Evolutionary conservation across 2,329 filamentous ascomycete species (phyloP).

Genomic region (Scedosporium boydii): DNA sequence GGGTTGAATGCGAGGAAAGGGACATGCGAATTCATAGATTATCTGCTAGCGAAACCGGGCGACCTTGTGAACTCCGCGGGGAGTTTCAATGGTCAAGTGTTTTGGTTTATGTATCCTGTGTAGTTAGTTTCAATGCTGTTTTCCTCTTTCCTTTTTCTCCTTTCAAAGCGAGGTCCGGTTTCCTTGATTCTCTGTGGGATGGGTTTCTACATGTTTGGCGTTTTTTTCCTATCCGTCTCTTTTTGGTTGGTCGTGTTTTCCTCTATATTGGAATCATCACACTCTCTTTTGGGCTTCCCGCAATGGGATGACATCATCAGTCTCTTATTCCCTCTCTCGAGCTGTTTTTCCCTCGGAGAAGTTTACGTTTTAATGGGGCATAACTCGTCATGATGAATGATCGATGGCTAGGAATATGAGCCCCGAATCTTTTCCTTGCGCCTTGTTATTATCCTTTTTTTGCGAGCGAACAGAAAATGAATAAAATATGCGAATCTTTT

Average conservation of each 20-base stretch:
- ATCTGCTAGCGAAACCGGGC: not conserved
- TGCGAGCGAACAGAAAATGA: too few species aligned
- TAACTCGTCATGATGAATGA: not conserved
- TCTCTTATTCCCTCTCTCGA: not conserved
- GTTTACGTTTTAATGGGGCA: not conserved
- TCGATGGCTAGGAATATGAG: not conserved
- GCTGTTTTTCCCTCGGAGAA: not conserved
- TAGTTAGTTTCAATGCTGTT: constrained; percentile 9
- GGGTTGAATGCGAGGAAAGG: not conserved
- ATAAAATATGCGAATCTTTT: too few species aligned
- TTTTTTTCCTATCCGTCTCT: not conserved
- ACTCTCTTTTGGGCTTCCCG: not conserved
- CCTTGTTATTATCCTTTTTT: not conserved
- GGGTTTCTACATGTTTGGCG: not conserved
- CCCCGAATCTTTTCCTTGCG: not conserved
- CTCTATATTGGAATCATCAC: too few species aligned
- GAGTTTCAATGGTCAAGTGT: not conserved
- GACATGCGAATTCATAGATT: constrained; percentile 1
- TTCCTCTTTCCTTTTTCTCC: constrained; percentile 6
- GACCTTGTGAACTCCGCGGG: not conserved
- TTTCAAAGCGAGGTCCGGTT: not conserved
- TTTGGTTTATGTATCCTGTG: constrained; percentile 7
- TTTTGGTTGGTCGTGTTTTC: not conserved
- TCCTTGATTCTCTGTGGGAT: not conserved
- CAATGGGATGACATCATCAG: not conserved